Conservation (phyloP, 2,329 filamentous ascomycete genomes). For the Daldinia sp. region DNA sequence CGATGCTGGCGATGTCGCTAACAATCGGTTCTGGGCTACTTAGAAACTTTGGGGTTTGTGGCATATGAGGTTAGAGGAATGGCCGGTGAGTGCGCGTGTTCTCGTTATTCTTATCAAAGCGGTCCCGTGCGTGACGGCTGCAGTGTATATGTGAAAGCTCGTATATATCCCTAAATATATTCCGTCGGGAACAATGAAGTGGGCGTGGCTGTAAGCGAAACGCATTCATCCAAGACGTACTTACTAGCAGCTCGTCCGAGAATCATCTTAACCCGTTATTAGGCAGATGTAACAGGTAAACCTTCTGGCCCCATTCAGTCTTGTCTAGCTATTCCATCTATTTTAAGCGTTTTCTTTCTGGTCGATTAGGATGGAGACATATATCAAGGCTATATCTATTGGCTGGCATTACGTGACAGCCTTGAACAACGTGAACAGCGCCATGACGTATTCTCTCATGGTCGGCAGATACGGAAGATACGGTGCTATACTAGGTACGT, state of each 20-base stretch:
- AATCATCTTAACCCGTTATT: neutral
- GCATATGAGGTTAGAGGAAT: neutral
- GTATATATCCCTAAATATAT: slow-evolving; percentile 1
- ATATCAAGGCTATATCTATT: neutral
- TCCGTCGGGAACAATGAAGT: neutral
- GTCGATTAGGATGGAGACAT: slow-evolving; percentile 5
- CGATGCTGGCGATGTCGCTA: neutral
- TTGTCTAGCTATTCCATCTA: neutral
- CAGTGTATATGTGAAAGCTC: neutral
- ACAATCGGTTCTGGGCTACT: neutral
- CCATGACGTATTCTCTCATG: slow-evolving; percentile 3
- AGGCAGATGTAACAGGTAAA: neutral
- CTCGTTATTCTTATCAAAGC: slow-evolving; percentile 3
- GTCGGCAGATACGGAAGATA: slow-evolving; percentile 34
- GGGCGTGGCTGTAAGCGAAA: neutral
- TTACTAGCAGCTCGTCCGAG: neutral
- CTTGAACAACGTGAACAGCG: neutral
- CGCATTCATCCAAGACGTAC: neutral
- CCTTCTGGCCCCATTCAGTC: neutral
- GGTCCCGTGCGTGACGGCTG: neutral
- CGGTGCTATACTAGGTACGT: slow-evolving; percentile 1
- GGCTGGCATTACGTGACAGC: slow-evolving; percentile 7
- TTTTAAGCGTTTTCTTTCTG: neutral
- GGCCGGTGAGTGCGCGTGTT: slow-evolving; percentile 4
- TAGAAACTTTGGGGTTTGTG: neutral